Base-by-base conservation (phyloP, 306 rosid genomes). In the Rubus parviflorus region DNA sequence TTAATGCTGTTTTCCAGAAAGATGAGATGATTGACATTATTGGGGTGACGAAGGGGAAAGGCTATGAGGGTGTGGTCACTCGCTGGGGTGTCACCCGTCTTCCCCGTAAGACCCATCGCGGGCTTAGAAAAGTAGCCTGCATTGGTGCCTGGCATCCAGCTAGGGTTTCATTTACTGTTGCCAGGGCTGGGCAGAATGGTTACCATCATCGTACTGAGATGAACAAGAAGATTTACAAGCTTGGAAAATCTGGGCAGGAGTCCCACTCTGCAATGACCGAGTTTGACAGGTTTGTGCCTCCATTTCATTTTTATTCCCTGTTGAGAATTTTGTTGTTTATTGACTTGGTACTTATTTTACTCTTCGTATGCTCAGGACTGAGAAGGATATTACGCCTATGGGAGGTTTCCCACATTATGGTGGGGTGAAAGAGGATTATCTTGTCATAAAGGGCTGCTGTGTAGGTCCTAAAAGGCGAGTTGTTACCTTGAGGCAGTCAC, bases 101-200 rank as follows among this genome's bases (percentile, higher is more conserved):
- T 69, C 97, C 96, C 43, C 97, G 96, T 5, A 92, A 90, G 88
- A 92, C 96, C 68, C 97, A 92, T 76, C 83, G 97, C 74, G 97
- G 95, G 78, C 79, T 92, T 74, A 83, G 93, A 70, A 91, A 92
- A 82, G 97, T 92, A 13, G 97, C 97, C 0, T 92, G 97, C 83
- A 92, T 92, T 81, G 97, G 97, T 64, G 97, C 97, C 10, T 92
- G 97, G 95, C 97, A 92, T 82, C 97, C 97, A 65, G 97, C 97
- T 0, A 90, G 97, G 75, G 97, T 92, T 54, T 92, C 95, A 0
- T 92, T 90, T 81, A 92, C 97, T 3, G 95, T 92, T 76, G 97
- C 95, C 25, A 86, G 97, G 72, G 97, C 96, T 77, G 97, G 97
- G 45, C 97, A 92, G 80, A 92, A 92, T 67, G 97, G 97, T 22